Percentiles rank a stretch among this genome's conserved stretches.
phyloP scores from a whole-genome alignment of 768 basidiomycete species.

The Sistotremastrum suecicum region DNA sequence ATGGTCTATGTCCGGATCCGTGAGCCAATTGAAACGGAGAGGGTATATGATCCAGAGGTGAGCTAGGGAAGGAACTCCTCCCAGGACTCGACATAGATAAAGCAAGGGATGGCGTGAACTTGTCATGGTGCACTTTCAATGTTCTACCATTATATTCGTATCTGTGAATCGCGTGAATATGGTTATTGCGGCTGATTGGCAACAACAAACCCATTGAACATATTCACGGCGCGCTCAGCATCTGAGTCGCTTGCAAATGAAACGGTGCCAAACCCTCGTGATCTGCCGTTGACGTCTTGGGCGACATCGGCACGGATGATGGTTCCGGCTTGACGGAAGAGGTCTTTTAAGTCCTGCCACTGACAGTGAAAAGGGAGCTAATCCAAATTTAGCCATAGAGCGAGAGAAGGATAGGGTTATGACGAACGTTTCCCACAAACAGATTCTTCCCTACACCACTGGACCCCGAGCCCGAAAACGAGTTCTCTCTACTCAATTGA shows the following conservation, averaged over 20 bases:
- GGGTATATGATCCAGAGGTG: constrained; percentile 6
- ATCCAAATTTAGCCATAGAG: constrained; percentile 5
- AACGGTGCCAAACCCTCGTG: constrained; percentile 88
- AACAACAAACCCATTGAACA: constrained; percentile 76
- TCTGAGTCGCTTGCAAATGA: constrained; percentile 73
- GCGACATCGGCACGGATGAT: constrained; percentile 87
- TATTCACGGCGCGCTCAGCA: constrained; percentile 67
- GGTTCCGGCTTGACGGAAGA: constrained; percentile 83
- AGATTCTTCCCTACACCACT: constrained; percentile 30
- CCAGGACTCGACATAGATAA: constrained; percentile 11
- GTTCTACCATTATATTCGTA: constrained; percentile 79
- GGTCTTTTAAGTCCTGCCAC: constrained; percentile 97
- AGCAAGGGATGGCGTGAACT: constrained; percentile 37
- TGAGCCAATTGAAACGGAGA: constrained; percentile 1
- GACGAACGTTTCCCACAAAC: constrained; percentile 80
- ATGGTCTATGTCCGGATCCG: constrained; percentile 2
- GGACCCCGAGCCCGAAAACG: constrained; percentile 9
- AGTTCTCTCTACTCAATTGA: background rate
- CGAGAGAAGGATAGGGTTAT: constrained; percentile 3
- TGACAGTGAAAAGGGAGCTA: constrained; percentile 88
- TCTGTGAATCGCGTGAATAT: constrained; percentile 24
- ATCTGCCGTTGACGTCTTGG: constrained; percentile 75
- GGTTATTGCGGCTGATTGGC: constrained; percentile 2
- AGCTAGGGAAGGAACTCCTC: constrained; percentile 5
- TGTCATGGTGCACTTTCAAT: constrained; percentile 88